These are phyloP conservation scores for Tuber magnatum DNA, from an alignment of 495 filamentous ascomycete genomes.

Conservation along the genomic window DNA sequence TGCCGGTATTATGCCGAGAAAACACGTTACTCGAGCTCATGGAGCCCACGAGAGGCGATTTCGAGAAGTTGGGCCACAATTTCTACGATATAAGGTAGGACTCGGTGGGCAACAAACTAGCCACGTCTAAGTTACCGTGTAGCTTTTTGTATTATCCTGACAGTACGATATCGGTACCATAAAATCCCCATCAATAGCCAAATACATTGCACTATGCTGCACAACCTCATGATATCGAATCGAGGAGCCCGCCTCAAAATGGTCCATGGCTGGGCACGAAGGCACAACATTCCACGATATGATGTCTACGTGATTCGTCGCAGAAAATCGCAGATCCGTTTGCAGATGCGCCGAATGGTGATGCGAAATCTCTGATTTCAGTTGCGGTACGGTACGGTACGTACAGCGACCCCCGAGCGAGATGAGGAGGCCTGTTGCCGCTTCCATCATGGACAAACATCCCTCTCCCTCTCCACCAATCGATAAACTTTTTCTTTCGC, in stretches of 20 bases:
- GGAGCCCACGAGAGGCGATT: neutral
- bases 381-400: neutral
- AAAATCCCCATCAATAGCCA: neutral
- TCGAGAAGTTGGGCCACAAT: neutral
- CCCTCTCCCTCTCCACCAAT: neutral
- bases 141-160: neutral
- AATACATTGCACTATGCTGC: neutral
- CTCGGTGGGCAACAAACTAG: neutral
- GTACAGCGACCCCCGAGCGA: neutral
- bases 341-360: neutral
- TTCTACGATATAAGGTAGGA: neutral
- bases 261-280: neutral
- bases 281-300: neutral
- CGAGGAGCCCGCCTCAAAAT: neutral
- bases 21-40: neutral
- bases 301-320: neutral
- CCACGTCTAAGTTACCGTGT: neutral
- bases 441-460: neutral
- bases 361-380: neutral
- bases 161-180: neutral
- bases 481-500: neutral
- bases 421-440: neutral
- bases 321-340: slow-evolving; percentile 1
- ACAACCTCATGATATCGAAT: neutral
- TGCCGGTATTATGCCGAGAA: neutral